Base-by-base conservation (phyloP, 1,139 yeast genomes). In the Nakaseomyces nivariensis region DNA sequence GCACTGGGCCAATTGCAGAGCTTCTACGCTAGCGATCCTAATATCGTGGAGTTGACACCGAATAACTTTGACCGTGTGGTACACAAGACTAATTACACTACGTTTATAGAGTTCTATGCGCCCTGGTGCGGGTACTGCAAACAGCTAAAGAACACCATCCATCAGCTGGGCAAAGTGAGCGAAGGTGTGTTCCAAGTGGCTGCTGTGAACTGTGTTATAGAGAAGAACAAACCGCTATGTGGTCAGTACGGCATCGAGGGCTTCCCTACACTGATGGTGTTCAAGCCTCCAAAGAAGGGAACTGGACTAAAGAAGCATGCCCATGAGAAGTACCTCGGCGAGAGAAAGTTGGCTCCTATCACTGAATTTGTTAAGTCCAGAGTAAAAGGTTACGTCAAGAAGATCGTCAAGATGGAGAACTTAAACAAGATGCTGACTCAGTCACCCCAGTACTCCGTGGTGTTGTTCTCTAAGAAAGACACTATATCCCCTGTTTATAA, bases 101-200 rank as follows among this genome's bases (percentile, higher is more conserved):
- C 96, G 2, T 71, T 90, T 5, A 94, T 92, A 22, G 90, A 89
- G 67, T 92, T 90, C 64, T 92, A 92, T 66, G 97, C 97, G 4
- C 97, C 97, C 37, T 92, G 97, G 97, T 92, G 97, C 72, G 89
- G 90, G 1, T 80, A 84, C 62, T 85, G 94, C 60, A 74, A 78
- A 55, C 75, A 79, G 53, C 66, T 85, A 52, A 74, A 75, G 54
- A 77, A 78, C 3, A 72, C 78, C 1, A 84, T 73, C 64, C 72
- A 73, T 51, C 83, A 81, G 60, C 78, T 84, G 24, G 95, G 88
- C 10, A 78, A 77, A 50, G 68, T 70, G 41, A 69, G 85, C 10
- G 56, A 59, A 27, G 66, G 66, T 2, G 68, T 79, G 48, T 81
- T 81, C 24, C 81, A 83, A 56, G 85, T 89, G 13, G 96, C 81